These are phyloP conservation scores for Ganoderma meredithae DNA, from an alignment of 1,284 basidiomycete genomes.

Conservation along the genomic window DNA sequence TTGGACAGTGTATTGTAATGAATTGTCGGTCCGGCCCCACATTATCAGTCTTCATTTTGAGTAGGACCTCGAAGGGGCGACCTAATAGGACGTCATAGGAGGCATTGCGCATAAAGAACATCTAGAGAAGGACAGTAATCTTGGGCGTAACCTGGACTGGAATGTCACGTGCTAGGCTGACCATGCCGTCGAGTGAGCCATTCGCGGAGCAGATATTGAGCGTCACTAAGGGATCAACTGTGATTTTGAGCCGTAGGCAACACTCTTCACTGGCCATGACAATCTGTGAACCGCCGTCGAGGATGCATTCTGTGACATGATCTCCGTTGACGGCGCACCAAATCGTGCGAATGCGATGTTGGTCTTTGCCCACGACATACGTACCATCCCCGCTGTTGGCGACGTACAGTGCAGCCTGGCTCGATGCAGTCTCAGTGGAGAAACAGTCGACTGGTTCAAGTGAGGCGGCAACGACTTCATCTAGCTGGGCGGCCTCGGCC, in stretches of 20 bases:
- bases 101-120: constrained; percentile 36
- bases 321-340: background rate
- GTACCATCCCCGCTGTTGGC: too few relatives aligned
- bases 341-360: background rate
- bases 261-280: background rate
- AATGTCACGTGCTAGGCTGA: background rate
- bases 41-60: constrained; percentile 35
- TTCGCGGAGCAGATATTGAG: background rate
- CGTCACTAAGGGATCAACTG: background rate
- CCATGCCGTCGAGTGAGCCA: background rate
- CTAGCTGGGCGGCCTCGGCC: too few relatives aligned
- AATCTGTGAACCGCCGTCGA: background rate
- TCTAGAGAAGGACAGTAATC: too few relatives aligned
- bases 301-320: background rate
- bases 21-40: constrained; percentile 33
- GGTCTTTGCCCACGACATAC: too few relatives aligned
- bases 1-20: constrained; percentile 40
- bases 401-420: too few relatives aligned
- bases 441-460: background rate
- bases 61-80: constrained; percentile 44
- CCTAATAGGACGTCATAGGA: constrained; percentile 45
- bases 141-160: too few relatives aligned
- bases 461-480: too few relatives aligned
- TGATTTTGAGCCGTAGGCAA: background rate
- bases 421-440: background rate